Percentiles rank a stretch among this genome's conserved stretches.
Conservation (phyloP, 1,284 basidiomycete genomes). For the Puccinia sorghi region DNA sequence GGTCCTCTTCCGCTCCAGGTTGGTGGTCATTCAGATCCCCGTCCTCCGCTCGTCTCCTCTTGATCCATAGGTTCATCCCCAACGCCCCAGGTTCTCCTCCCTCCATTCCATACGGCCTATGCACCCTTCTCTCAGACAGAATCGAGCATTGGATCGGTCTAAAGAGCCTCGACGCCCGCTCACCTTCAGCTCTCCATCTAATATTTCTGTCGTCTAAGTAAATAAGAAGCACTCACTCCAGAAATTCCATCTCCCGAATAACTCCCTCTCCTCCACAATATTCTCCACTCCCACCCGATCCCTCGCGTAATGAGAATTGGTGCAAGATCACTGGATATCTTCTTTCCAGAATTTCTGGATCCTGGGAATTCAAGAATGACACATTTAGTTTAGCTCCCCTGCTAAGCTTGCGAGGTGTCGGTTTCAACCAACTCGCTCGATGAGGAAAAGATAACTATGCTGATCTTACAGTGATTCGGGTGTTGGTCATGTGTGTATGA, state of each 20-base stretch:
- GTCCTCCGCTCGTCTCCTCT: slow-evolving; percentile 64
- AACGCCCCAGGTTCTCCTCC: slow-evolving; percentile 75
- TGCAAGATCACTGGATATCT: slow-evolving; percentile 84
- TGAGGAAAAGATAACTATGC: too few relatives aligned
- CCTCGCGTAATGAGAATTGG: slow-evolving; percentile 73
- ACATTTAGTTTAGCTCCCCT: background rate
- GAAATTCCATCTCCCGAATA: slow-evolving; percentile 81
- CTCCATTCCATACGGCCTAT: slow-evolving; percentile 84
- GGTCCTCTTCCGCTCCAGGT: slow-evolving; percentile 53
- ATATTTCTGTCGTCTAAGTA: background rate
- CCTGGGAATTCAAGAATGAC: slow-evolving; percentile 67
- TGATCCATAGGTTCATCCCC: slow-evolving; percentile 88
- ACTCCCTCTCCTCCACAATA: slow-evolving; percentile 85
- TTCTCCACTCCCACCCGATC: slow-evolving; percentile 75
- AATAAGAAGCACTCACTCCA: slow-evolving; percentile 61
- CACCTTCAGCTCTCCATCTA: background rate
- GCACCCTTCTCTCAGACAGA: slow-evolving; percentile 80
- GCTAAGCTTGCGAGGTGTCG: background rate
- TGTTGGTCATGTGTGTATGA: slow-evolving; percentile 81
- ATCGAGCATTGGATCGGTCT: slow-evolving; percentile 78
- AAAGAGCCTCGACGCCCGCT: background rate
- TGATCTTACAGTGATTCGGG: slow-evolving; percentile 59
- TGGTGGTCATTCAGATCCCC: slow-evolving; percentile 53
- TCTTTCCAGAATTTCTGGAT: slow-evolving; percentile 87
- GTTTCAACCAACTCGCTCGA: background rate